Evolutionary conservation across 805 yeast species (phyloP), one percentile per base, ranked within the genome.

Genomic region (Lipomyces chichibuensis): DNA sequence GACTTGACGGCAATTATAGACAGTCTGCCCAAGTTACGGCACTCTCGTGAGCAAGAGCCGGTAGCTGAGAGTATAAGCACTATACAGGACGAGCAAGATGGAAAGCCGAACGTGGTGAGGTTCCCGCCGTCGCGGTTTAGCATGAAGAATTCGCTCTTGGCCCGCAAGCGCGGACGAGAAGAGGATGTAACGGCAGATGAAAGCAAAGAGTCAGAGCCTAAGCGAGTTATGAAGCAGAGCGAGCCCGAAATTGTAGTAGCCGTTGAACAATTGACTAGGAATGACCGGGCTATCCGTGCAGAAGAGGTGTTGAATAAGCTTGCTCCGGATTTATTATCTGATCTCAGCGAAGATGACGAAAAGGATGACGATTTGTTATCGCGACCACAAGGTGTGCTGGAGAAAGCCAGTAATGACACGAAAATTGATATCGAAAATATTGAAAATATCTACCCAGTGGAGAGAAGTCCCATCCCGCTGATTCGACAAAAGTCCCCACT

Each of bases 11-110:
- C 59, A 6, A 62, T 67, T 2, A 65, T 67, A 37, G 20, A 58
- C 17, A 65, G 53, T 27, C 62, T 67, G 7, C 71, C 71, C 7
- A 65, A 62, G 53, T 49, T 67, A 32, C 65, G 58, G 29, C 25
- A 2, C 4, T 17, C 11, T 37, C 39, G 14, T 39, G 39, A 53
- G 35, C 49, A 13, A 8, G 55, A 39, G 53, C 53, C 60, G 13
- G 37, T 23, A 1, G 17, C 7, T 14, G 43, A 51, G 17, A 58
- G 17, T 17, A n/a, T 2, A 5, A 37, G 43, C 17, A 37, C 3
- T 37, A 43, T 43, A n/a, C n/a, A 43, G 49, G 8, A 27, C n/a
- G 65, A 52, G 27, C 6, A 25, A 20, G 63, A 53, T 14, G 54
- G 35, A 7, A 63, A 57, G 53, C 43, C 57, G 11, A 43, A 20